phyloP scores from a whole-genome alignment of 768 basidiomycete genomes.

The Lentinula sp. region DNA sequence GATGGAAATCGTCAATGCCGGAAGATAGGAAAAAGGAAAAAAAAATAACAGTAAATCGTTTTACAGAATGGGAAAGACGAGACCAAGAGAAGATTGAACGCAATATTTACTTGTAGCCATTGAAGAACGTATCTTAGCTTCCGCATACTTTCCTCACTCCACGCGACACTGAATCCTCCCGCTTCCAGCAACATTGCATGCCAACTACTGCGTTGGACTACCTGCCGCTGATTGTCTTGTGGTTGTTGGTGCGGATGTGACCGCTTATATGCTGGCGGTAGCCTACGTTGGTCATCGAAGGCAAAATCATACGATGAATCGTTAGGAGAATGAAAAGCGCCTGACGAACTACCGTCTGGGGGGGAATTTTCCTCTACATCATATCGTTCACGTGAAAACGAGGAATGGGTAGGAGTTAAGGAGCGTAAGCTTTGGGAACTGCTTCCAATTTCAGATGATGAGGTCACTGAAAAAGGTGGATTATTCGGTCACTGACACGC shows the following conservation, averaged over 20 bases:
- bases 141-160: conserved; percentile 89
- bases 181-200: conserved; percentile 82
- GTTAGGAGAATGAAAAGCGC: background rate
- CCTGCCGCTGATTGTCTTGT: conserved; percentile 30
- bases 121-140: conserved; percentile 80
- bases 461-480: background rate
- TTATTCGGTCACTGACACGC: background rate
- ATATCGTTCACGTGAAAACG: background rate
- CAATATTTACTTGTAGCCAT: conserved; percentile 70
- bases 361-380: background rate
- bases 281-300: background rate
- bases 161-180: conserved; percentile 70
- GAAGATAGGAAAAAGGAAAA: background rate
- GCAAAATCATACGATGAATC: background rate
- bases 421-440: conserved; percentile 2
- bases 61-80: background rate
- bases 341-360: background rate
- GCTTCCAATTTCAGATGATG: background rate
- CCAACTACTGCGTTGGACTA: conserved; percentile 76
- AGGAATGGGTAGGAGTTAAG: background rate
- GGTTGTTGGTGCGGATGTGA: background rate
- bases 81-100: background rate
- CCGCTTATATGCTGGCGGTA: background rate
- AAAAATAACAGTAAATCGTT: background rate
- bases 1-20: background rate